Evolutionary conservation across 345 rosid genomes (phyloP).

Genomic region (Eucalyptus victrix): DNA sequence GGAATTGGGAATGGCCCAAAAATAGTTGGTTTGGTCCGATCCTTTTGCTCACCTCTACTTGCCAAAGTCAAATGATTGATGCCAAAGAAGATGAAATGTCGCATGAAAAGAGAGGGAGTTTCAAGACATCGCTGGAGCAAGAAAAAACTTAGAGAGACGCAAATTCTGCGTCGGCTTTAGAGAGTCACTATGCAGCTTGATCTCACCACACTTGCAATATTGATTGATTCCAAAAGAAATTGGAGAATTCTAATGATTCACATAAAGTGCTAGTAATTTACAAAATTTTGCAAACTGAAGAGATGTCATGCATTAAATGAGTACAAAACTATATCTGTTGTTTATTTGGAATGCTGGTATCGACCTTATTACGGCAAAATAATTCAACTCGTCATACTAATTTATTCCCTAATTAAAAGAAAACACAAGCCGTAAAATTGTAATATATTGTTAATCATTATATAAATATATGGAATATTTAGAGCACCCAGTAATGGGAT

Average conservation of each 20-base stretch:
- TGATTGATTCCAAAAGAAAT: neutral
- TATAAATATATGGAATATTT: neutral
- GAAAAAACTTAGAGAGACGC: neutral
- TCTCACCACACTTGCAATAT: neutral
- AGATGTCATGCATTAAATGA: neutral
- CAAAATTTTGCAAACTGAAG: neutral
- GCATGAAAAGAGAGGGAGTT: neutral
- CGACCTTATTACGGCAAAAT: neutral
- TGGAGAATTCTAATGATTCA: neutral
- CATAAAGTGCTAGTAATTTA: neutral
- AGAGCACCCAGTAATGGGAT: neutral
- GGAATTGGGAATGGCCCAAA: neutral
- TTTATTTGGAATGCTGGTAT: neutral
- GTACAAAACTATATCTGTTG: no score
- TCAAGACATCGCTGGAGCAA: fast-evolving
- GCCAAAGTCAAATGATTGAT: neutral
- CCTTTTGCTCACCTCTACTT: neutral
- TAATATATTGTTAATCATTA: neutral
- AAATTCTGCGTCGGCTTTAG: fast-evolving
- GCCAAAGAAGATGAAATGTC: no score
- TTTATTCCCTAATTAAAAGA: no score
- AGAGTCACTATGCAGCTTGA: neutral
- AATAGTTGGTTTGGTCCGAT: no score
- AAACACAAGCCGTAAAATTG: no score
- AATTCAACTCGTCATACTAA: neutral